A percentile compares a stretch with the other conserved stretches of the same genome.
phyloP scores from a whole-genome alignment of 31 red algal species.

The Bonnemaisonia californica region DNA sequence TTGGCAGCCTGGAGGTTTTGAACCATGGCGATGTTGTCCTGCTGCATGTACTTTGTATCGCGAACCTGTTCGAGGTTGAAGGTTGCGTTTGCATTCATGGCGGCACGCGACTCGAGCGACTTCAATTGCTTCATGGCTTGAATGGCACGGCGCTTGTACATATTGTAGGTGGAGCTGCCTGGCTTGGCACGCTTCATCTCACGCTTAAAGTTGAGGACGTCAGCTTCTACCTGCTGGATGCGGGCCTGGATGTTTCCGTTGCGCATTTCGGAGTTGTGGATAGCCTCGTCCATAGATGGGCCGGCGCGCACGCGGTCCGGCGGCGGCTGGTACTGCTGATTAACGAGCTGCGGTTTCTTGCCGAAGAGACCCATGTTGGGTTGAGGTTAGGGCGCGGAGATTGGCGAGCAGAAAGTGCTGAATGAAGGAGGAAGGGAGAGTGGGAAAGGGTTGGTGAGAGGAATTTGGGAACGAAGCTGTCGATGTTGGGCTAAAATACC shows the following conservation, averaged over 20 bases:
- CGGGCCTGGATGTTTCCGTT: conserved; percentile 38
- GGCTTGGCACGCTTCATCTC: conserved; percentile 67
- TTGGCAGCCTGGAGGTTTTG: conserved; percentile 48
- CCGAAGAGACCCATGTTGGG: conserved; percentile 62
- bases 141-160: conserved; percentile 68
- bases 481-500: too few species aligned
- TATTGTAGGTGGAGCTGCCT: conserved; percentile 39
- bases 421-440: too few species aligned
- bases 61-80: conserved; percentile 64
- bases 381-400: too few species aligned
- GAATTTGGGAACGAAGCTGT: too few species aligned
- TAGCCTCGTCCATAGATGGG: conserved; percentile 60
- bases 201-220: conserved; percentile 59
- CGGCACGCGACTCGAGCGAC: conserved; percentile 38
- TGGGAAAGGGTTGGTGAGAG: too few species aligned
- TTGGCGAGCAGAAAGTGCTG: too few species aligned
- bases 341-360: conserved; percentile 55
- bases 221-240: conserved; percentile 43
- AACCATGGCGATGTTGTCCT: conserved; percentile 66
- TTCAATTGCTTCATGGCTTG: conserved; percentile 69
- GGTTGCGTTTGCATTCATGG: conserved; percentile 54
- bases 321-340: conserved; percentile 40
- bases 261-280: conserved; percentile 49
- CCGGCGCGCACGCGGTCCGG: conserved; percentile 31
- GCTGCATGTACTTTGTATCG: conserved; percentile 60